phyloP scores from a whole-genome alignment of 768 basidiomycete species.

The Nevesoporus exiguus region DNA sequence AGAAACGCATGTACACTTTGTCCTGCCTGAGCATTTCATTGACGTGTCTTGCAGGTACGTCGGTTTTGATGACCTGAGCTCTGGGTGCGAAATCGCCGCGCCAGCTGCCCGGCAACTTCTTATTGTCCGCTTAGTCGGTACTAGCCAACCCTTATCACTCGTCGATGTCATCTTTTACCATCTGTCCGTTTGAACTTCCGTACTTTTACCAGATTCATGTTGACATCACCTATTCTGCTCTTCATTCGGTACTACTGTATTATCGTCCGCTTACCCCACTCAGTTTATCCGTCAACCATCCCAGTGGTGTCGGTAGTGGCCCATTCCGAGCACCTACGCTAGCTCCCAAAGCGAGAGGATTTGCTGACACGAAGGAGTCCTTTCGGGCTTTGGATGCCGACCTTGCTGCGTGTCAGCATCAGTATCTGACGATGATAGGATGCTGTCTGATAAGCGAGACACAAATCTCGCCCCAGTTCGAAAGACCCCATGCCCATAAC shows the following conservation, averaged over 20 bases:
- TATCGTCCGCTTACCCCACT: slow-evolving; percentile 58
- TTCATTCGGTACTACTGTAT: background rate
- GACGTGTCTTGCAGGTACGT: slow-evolving; percentile 21
- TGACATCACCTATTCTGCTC: background rate
- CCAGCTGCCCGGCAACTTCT: background rate
- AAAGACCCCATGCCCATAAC: background rate
- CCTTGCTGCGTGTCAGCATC: slow-evolving; percentile 50
- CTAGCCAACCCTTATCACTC: background rate
- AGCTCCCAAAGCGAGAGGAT: slow-evolving; percentile 74
- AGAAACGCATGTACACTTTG: slow-evolving; percentile 53
- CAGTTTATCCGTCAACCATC: slow-evolving; percentile 75
- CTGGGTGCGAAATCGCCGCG: background rate
- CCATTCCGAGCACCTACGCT: slow-evolving; percentile 55
- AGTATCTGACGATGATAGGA: slow-evolving; percentile 5
- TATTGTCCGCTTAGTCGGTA: background rate
- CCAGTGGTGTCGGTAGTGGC: slow-evolving; percentile 65
- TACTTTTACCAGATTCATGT: background rate
- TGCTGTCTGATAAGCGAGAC: slow-evolving; percentile 1
- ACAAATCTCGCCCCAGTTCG: background rate
- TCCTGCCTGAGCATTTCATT: slow-evolving; percentile 1
- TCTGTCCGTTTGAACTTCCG: background rate
- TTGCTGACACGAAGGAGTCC: slow-evolving; percentile 76
- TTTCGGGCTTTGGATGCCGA: slow-evolving; percentile 67
- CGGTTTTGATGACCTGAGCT: slow-evolving; percentile 21
- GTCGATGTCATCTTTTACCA: background rate